A percentile compares a stretch with the other conserved stretches of the same genome.
Conservation (phyloP, 78 protist species). For the Monocercomonoides exilis region DNA sequence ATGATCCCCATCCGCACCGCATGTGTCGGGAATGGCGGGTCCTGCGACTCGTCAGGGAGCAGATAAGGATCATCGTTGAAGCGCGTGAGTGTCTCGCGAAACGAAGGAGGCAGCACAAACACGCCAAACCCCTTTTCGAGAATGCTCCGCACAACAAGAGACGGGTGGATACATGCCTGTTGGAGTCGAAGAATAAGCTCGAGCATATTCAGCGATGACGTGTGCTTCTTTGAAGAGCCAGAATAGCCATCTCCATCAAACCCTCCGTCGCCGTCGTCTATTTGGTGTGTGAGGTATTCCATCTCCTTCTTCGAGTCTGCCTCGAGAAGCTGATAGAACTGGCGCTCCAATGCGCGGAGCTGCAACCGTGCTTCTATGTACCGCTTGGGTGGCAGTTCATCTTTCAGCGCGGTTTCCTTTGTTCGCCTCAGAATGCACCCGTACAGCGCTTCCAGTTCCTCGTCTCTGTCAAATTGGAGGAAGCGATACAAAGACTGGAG, state of each 20-base stretch:
- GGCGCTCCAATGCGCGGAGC: not conserved
- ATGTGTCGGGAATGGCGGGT: not conserved
- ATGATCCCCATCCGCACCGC: no score
- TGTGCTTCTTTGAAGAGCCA: not conserved
- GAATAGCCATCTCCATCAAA: not conserved
- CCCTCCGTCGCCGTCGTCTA: no score
- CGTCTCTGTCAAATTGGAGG: not conserved
- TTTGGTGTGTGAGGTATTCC: not conserved
- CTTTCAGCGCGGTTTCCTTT: not conserved
- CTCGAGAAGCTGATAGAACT: slow-evolving; percentile 10
- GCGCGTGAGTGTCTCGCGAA: not conserved
- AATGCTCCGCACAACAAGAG: not conserved
- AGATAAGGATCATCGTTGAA: not conserved
- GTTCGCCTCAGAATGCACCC: not conserved
- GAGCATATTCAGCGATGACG: not conserved
- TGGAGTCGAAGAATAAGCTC: not conserved
- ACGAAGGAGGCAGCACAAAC: not conserved
- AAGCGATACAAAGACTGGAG: slow-evolving; percentile 2
- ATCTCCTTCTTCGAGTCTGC: not conserved
- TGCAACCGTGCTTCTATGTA: not conserved
- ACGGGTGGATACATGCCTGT: slow-evolving; percentile 16
- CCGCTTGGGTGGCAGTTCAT: not conserved
- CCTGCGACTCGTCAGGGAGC: not conserved
- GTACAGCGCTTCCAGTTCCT: not conserved
- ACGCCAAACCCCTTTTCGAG: not conserved